Evolutionary conservation across 148 eudicot genomes (phyloP).

Genomic region (Rhododendron mucronatum): DNA sequence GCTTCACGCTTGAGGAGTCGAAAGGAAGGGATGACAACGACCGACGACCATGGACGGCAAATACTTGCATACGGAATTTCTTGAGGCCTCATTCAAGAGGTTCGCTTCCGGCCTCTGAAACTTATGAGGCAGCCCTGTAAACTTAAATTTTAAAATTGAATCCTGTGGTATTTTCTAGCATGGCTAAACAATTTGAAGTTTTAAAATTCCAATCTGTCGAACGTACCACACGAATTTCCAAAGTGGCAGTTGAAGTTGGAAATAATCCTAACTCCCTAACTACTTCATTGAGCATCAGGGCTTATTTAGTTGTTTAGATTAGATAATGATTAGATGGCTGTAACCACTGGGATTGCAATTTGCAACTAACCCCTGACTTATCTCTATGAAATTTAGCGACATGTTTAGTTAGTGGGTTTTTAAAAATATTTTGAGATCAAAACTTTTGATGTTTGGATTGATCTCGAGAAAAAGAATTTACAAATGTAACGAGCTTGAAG

Average conservation of each 20-base stretch:
- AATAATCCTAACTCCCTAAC: neutral
- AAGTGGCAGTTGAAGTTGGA: slow-evolving; percentile 10
- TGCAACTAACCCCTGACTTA: neutral
- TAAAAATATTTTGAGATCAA: too few relatives aligned
- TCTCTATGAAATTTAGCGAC: neutral
- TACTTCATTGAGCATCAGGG: neutral
- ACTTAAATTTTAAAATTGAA: neutral
- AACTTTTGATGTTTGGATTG: too few relatives aligned
- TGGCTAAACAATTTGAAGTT: neutral
- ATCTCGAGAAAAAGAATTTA: too few relatives aligned
- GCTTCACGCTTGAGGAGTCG: too few relatives aligned
- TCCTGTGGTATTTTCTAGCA: neutral
- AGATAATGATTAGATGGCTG: neutral
- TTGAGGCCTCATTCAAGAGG: too few relatives aligned
- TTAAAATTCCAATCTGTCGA: neutral
- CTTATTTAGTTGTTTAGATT: neutral
- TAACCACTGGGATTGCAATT: neutral
- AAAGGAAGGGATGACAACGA: too few relatives aligned
- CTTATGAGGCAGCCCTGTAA: too few relatives aligned
- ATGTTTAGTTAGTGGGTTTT: too few relatives aligned
- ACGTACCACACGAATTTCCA: neutral
- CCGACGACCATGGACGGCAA: too few relatives aligned
- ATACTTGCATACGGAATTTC: too few relatives aligned
- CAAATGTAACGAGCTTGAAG: too few relatives aligned
- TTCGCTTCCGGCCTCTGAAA: too few relatives aligned